Conservation (phyloP, 805 yeast species). For the Spathaspora arborariae region DNA sequence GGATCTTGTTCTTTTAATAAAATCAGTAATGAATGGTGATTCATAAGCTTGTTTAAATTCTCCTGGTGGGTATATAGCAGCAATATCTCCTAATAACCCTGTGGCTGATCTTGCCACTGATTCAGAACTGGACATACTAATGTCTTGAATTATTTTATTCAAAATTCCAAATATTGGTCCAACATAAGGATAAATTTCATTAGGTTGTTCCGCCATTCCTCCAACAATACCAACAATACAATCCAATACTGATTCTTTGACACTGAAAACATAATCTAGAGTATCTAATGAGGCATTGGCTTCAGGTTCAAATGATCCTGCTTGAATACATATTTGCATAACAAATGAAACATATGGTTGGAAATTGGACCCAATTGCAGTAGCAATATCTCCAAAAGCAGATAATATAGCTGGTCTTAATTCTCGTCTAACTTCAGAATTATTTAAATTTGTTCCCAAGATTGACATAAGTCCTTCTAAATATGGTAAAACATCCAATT, state of each 20-base stretch:
- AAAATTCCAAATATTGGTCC: conserved; percentile 70
- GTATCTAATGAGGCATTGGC: conserved; percentile 65
- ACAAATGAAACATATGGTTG: conserved; percentile 74
- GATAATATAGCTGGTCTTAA: conserved; percentile 85
- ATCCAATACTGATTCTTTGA: conserved; percentile 88
- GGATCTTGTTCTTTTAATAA: conserved; percentile 69
- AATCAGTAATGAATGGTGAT: conserved; percentile 76
- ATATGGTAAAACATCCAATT: conserved; percentile 67
- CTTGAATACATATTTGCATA: conserved; percentile 69
- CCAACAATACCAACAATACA: conserved; percentile 94
- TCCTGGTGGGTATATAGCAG: conserved; percentile 79
- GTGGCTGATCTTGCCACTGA: conserved; percentile 77
- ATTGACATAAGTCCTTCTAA: conserved; percentile 79
- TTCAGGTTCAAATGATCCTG: conserved; percentile 59
- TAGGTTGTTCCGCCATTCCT: conserved; percentile 73
- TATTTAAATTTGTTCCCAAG: conserved; percentile 69
- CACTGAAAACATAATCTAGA: conserved; percentile 64
- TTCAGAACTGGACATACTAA: conserved; percentile 59
- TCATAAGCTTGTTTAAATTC: conserved; percentile 61
- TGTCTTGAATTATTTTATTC: conserved; percentile 54
- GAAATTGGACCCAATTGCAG: conserved; percentile 77
- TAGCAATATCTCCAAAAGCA: conserved; percentile 93
- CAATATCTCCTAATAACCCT: conserved; percentile 91
- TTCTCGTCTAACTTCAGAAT: conserved; percentile 67
- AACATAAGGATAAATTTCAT: conserved; percentile 60